Percentiles rank a stretch among this genome's conserved stretches.
Evolutionary conservation across 805 yeast species (phyloP).

Genomic region (Yarrowia deformans): DNA sequence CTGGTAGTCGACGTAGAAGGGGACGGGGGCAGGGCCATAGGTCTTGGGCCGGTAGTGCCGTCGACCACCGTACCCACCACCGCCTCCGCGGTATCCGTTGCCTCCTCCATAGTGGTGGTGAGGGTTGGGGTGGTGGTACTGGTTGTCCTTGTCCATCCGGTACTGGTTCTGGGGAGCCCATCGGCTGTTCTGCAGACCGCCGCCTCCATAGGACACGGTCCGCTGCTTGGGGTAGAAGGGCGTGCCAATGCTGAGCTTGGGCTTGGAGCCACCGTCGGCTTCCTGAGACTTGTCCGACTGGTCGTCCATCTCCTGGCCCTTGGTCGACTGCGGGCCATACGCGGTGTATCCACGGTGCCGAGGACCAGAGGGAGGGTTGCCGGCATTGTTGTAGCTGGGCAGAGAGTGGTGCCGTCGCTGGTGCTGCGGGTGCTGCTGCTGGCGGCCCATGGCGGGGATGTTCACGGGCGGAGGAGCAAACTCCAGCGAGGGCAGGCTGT

Average conservation of each 20-base stretch:
- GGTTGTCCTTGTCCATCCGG: slow-evolving; percentile 21
- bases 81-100: slow-evolving; percentile 22
- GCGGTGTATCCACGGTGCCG: not conserved
- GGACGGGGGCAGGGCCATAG: slow-evolving; percentile 1
- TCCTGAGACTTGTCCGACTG: not conserved
- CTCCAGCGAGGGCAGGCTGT: slow-evolving; percentile 52
- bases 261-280: not conserved
- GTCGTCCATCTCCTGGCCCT: not conserved
- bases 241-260: slow-evolving; percentile 29
- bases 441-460: slow-evolving; percentile 47
- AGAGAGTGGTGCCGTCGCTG: slow-evolving; percentile 32
- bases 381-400: slow-evolving; percentile 3
- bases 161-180: slow-evolving; percentile 35
- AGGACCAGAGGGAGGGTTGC: slow-evolving; percentile 18
- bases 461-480: slow-evolving; percentile 87
- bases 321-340: not conserved
- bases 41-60: slow-evolving; percentile 18
- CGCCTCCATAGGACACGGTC: slow-evolving; percentile 5
- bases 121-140: slow-evolving; percentile 1
- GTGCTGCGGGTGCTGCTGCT: slow-evolving; percentile 13
- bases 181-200: slow-evolving; percentile 32
- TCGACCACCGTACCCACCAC: slow-evolving; percentile 12
- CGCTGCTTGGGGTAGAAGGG: slow-evolving; percentile 35
- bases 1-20: slow-evolving; percentile 30
- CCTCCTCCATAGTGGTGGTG: slow-evolving; percentile 22